Evolutionary conservation across 2,329 filamentous ascomycete genomes (phyloP).

Genomic region (Colletotrichum sp.): DNA sequence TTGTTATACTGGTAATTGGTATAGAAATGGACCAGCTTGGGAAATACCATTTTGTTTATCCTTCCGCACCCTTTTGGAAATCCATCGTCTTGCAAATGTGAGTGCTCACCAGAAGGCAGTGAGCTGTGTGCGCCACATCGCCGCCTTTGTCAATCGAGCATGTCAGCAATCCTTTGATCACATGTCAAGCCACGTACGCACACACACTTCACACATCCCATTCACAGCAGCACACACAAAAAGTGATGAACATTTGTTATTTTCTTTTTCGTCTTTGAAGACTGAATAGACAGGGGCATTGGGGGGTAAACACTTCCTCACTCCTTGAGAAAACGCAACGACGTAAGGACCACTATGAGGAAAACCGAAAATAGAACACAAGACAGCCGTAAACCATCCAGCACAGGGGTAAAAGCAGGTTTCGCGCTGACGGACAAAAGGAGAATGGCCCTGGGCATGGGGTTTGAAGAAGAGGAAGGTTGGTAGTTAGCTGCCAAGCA

Average conservation of each 20-base stretch:
- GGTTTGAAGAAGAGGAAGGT: constrained; percentile 9
- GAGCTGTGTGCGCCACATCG: background rate
- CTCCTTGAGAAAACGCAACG: constrained; percentile 17
- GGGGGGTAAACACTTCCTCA: constrained; percentile 16
- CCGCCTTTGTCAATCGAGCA: background rate
- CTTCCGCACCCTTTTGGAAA: background rate
- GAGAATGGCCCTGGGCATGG: constrained; percentile 10
- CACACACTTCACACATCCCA: background rate
- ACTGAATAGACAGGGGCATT: constrained; percentile 23
- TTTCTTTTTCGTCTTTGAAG: constrained; percentile 21
- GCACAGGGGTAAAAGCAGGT: constrained; percentile 19
- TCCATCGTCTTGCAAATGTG: background rate
- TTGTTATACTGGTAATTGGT: background rate
- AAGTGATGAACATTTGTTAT: constrained; percentile 23
- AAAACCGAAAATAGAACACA: constrained; percentile 21
- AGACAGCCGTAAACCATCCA: constrained; percentile 24
- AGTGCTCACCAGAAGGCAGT: background rate
- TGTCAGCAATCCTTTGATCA: background rate
- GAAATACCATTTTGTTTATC: constrained; percentile 3
- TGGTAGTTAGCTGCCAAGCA: constrained; percentile 16
- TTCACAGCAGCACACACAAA: background rate
- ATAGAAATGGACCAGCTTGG: background rate
- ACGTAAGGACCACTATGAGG: constrained; percentile 20
- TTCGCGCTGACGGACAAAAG: constrained; percentile 9
- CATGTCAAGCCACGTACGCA: background rate